Evolutionary conservation across 2,329 filamentous ascomycete species (phyloP), one percentile per base, ranked within the genome.

Genomic region (Monosporascus sp.): DNA sequence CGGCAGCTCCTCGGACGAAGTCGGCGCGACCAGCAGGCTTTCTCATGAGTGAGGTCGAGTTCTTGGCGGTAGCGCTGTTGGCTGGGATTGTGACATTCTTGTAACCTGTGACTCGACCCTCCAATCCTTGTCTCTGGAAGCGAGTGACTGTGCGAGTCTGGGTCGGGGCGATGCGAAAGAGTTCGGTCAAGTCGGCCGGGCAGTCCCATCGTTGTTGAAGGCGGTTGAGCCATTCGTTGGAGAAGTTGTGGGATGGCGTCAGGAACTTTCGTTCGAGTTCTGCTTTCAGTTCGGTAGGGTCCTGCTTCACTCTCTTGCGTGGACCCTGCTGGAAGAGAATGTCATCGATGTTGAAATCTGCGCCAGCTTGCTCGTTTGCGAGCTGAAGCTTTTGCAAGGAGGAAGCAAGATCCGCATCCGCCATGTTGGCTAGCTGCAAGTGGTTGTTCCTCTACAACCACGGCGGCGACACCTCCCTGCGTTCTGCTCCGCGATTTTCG

Each of bases 91-190:
- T 97, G 49, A 97, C 89, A 68, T 97, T 94, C 66, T 86, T 88
- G 71, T 99, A 97, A 49, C 92, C 92, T 8, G 90, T 96, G 24
- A 99, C 93, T 50, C 88, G 83, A 22, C 94, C 94, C 71, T 97
- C 91, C 15, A 97, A 79, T 6, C 94, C 94, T 71, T 96, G 90
- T 51, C 94, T 82, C 45, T 85, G 88, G 69, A 99, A 99, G 31
- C 94, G 85, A 27, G 90, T 96, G 60, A 97, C 86, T n/a, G 92
- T 97, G 53, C 94, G 84, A 17, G 91, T 93, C 72, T 97, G 94
- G 0, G 93, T 95, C 3, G 91, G 89, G 1, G 91, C 90, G 51
- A 97, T 80, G 57, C 86, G 83, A 71, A 96, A 96, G 18, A 97
- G 80, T 52, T 90, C 85, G n/a, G 84, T 82, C 67, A 92, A 88